Percentiles rank a stretch among this genome's conserved stretches.
Conservation (phyloP, 345 rosid species). For the Salix purpurea region DNA sequence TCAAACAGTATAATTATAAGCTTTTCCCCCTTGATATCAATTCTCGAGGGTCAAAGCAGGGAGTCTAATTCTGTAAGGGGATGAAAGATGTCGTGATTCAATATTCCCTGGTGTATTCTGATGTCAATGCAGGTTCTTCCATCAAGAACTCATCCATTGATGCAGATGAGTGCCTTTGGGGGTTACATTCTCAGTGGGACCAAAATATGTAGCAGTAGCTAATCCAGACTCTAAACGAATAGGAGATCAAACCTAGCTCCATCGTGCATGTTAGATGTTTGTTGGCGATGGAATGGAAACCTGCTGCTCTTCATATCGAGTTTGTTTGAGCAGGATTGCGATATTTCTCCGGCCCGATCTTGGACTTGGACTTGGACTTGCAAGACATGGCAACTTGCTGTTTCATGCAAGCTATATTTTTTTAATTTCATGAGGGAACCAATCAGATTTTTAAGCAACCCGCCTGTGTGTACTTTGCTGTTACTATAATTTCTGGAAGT, state of each 20-base stretch:
- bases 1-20: background rate
- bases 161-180: constrained; percentile 86
- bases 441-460: no score
- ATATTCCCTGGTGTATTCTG: background rate
- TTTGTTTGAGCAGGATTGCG: background rate
- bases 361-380: background rate
- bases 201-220: constrained; percentile 39
- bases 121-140: constrained; percentile 63
- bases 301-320: background rate
- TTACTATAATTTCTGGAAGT: no score
- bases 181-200: constrained; percentile 88
- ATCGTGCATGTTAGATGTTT: background rate
- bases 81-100: background rate
- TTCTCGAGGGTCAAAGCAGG: background rate
- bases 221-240: background rate
- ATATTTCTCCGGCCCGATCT: background rate
- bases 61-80: background rate
- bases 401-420: background rate
- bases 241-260: background rate
- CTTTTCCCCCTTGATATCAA: background rate
- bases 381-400: background rate
- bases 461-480: no score
- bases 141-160: constrained; percentile 85
- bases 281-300: background rate
- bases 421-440: background rate